phyloP scores from a whole-genome alignment of 1,284 basidiomycete species.

The Ceratobasidium sp. region DNA sequence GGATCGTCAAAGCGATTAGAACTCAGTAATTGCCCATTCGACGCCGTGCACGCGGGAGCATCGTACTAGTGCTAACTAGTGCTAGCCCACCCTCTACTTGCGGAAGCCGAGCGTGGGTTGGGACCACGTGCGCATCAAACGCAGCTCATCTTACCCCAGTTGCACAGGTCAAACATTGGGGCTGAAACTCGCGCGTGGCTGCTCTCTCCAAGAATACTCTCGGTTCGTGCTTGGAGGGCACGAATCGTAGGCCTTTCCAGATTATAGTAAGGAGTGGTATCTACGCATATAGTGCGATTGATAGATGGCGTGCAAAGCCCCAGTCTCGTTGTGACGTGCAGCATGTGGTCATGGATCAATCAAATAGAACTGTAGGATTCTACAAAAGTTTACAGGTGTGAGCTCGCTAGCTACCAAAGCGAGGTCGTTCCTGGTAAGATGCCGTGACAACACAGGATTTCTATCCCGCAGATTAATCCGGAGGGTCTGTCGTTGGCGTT shows the following conservation, averaged over 20 bases:
- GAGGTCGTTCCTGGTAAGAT: slow-evolving; percentile 11
- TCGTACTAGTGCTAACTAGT: neutral
- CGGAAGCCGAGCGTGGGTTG: neutral
- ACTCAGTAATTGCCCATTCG: neutral
- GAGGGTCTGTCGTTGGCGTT: neutral
- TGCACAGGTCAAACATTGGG: slow-evolving; percentile 10
- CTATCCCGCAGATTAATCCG: neutral
- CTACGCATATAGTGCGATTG: slow-evolving; percentile 4
- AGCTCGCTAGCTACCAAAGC: neutral
- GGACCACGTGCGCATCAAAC: neutral
- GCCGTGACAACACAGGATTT: neutral
- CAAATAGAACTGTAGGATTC: slow-evolving; percentile 18
- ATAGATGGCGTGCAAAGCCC: neutral
- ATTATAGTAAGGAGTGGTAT: neutral
- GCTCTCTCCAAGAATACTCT: neutral
- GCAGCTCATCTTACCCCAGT: neutral
- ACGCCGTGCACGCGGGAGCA: neutral
- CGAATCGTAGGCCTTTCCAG: neutral
- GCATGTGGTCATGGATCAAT: slow-evolving; percentile 33
- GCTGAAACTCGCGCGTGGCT: slow-evolving; percentile 13
- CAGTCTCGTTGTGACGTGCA: slow-evolving; percentile 12
- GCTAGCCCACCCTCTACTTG: neutral
- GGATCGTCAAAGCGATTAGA: slow-evolving; percentile 2
- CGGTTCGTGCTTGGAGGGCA: neutral
- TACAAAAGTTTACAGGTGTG: neutral